phyloP scores from a whole-genome alignment of 345 rosid genomes.

The Geranium brycei region DNA sequence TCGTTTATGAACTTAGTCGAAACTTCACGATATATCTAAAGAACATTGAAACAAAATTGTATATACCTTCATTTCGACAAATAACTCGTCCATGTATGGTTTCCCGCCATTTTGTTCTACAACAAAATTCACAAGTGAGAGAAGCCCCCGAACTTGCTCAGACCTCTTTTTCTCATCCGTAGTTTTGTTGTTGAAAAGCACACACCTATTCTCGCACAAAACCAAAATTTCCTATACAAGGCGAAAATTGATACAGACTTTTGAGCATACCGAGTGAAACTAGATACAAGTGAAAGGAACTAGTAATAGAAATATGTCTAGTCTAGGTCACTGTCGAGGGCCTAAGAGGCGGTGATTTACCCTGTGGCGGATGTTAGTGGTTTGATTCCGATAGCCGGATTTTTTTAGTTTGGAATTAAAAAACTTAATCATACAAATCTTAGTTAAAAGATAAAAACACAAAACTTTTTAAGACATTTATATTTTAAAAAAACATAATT shows the following conservation, averaged over 20 bases:
- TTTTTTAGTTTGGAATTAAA: no score
- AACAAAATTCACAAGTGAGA: conserved; percentile 44
- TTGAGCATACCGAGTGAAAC: no score
- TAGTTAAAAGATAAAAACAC: no score
- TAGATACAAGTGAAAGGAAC: no score
- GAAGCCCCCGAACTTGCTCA: conserved; percentile 51
- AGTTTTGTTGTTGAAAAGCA: conserved; percentile 81
- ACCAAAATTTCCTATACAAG: conserved; percentile 47
- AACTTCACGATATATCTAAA: background rate
- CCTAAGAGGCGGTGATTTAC: no score
- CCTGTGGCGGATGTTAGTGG: no score
- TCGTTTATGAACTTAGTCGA: background rate
- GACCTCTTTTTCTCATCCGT: conserved; percentile 36
- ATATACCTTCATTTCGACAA: conserved; percentile 41
- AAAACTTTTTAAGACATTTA: no score
- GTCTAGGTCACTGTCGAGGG: no score
- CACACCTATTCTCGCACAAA: conserved; percentile 44
- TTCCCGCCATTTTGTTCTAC: conserved; percentile 47
- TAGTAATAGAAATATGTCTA: no score
- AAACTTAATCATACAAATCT: no score
- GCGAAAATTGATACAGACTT: background rate
- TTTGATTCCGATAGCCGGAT: no score
- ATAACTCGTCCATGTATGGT: conserved; percentile 67
- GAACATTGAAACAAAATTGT: background rate
- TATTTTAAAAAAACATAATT: no score